Percentiles rank a stretch among this genome's conserved stretches.
These are phyloP conservation scores for Rhododendron ferrugineum DNA, from an alignment of 148 eudicot species.

Conservation along the genomic window DNA sequence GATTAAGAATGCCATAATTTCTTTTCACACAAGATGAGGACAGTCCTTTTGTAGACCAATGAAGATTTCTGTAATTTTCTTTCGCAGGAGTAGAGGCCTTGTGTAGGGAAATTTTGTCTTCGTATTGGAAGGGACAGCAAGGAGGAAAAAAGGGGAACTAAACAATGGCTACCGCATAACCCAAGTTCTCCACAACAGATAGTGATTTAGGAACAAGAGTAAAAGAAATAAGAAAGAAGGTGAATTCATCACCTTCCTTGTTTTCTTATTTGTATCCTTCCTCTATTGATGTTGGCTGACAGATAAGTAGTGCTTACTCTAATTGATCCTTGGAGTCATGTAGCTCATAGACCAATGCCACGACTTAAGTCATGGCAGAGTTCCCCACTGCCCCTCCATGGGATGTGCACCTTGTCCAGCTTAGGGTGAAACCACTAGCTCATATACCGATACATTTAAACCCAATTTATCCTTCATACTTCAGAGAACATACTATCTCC, in stretches of 20 bases:
- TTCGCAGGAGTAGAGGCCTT: background rate
- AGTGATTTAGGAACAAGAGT: background rate
- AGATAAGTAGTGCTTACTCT: background rate
- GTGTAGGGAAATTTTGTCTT: background rate
- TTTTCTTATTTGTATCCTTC: background rate
- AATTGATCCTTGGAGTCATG: background rate
- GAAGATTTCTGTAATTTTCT: background rate
- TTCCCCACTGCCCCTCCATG: background rate
- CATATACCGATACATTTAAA: background rate
- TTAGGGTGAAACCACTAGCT: background rate
- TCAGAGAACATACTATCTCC: background rate
- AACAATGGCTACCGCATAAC: background rate
- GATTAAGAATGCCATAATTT: background rate
- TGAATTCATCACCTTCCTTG: background rate
- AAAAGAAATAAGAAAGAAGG: background rate
- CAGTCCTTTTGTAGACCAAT: background rate
- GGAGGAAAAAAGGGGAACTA: background rate
- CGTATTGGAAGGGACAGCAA: background rate
- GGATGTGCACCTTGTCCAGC: background rate
- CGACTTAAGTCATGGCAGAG: background rate
- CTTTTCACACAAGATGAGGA: background rate
- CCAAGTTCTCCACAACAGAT: background rate
- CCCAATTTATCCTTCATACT: background rate
- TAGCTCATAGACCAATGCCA: background rate
- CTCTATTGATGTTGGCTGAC: background rate